Conservation (phyloP, 2,329 filamentous ascomycete genomes). For the Aspergillus bombycis region DNA sequence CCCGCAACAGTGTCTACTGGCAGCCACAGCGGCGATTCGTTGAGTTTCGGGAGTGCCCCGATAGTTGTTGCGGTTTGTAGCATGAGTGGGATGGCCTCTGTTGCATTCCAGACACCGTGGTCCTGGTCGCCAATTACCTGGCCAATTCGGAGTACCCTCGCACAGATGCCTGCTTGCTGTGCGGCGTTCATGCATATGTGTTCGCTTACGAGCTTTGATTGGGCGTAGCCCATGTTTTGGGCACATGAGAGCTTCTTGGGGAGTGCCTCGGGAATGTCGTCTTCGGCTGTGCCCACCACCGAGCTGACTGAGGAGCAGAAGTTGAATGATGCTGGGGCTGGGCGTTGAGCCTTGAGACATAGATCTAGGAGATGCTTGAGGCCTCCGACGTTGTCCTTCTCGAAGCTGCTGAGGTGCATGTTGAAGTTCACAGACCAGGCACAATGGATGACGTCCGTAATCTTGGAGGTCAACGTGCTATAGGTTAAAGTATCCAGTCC, state of each 20-base stretch:
- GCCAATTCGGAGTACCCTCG: conserved; percentile 37
- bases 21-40: conserved; percentile 49
- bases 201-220: conserved; percentile 42
- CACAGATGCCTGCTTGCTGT: conserved; percentile 18
- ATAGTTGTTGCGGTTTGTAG: conserved; percentile 51
- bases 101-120: conserved; percentile 28
- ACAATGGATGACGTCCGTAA: conserved; percentile 62
- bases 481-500: conserved; percentile 52
- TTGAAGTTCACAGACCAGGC: conserved; percentile 70
- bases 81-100: conserved; percentile 55
- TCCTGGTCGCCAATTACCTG: conserved; percentile 39
- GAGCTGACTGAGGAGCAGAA: conserved; percentile 57
- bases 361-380: conserved; percentile 49
- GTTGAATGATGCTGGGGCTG: conserved; percentile 45
- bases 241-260: conserved; percentile 39
- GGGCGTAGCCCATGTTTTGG: conserved; percentile 48
- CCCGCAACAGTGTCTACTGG: conserved; percentile 48
- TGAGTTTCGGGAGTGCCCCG: conserved; percentile 50
- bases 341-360: conserved; percentile 35
- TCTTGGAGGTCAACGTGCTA: conserved; percentile 43
- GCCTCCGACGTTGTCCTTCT: conserved; percentile 55
- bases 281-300: conserved; percentile 34
- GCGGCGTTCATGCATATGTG: conserved; percentile 32
- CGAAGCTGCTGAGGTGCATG: conserved; percentile 59
- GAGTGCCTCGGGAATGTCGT: conserved; percentile 39